phyloP scores from a whole-genome alignment of 768 basidiomycete genomes.

The Amanita brunnescens region DNA sequence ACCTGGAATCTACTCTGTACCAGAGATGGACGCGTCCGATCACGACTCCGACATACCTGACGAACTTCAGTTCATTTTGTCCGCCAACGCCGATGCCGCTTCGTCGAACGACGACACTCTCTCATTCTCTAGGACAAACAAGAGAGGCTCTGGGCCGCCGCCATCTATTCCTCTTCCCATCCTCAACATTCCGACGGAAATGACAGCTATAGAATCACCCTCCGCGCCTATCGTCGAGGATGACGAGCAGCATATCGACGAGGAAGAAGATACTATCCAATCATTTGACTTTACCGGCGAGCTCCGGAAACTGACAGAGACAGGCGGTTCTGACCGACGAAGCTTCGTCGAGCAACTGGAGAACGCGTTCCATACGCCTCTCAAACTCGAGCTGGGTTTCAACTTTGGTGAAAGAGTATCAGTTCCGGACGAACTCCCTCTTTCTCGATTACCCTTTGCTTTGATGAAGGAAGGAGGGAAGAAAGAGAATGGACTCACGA shows the following conservation, averaged over 20 bases:
- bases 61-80: conserved; percentile 59
- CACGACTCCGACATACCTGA: conserved; percentile 78
- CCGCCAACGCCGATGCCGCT: conserved; percentile 25
- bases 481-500: conserved; percentile 1
- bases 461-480: conserved; percentile 8
- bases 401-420: conserved; percentile 25
- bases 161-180: not conserved
- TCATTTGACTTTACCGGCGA: conserved; percentile 85
- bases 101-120: conserved; percentile 26
- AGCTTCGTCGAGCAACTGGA: conserved; percentile 83
- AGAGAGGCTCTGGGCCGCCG: not conserved
- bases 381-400: conserved; percentile 51
- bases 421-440: conserved; percentile 33
- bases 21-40: conserved; percentile 45
- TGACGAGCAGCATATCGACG: conserved; percentile 14
- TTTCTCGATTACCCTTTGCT: conserved; percentile 39
- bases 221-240: conserved; percentile 27
- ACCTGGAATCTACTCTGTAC: conserved; percentile 30
- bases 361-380: conserved; percentile 70
- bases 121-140: conserved; percentile 15
- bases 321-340: conserved; percentile 54
- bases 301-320: conserved; percentile 58
- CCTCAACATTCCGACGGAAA: not conserved
- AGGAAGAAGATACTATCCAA: conserved; percentile 64
- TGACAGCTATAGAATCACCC: conserved; percentile 23